Evolutionary conservation across 192 early-diverging fungal genomes (phyloP).

Genomic region (Spizellomyces sp.): DNA sequence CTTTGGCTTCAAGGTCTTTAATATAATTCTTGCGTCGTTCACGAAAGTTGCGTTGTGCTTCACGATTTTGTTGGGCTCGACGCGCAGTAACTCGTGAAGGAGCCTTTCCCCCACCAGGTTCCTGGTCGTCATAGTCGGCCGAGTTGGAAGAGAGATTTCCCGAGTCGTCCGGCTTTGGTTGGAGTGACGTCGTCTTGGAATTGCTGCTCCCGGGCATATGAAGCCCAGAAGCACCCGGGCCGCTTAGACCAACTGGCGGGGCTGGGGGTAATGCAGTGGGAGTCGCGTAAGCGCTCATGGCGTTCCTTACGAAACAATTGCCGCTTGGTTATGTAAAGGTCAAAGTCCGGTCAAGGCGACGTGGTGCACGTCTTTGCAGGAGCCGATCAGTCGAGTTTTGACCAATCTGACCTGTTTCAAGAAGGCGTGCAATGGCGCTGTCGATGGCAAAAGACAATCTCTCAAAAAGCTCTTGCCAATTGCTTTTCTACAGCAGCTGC

Average conservation of each 20-base stretch:
- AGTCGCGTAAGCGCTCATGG: constrained; percentile 17
- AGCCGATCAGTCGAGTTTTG: too few relatives aligned
- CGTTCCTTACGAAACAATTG: background rate
- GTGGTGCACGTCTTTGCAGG: too few relatives aligned
- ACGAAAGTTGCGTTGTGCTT: constrained; percentile 87
- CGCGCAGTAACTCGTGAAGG: constrained; percentile 26
- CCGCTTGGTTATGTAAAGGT: background rate
- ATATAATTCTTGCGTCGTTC: constrained; percentile 83
- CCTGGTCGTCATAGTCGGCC: constrained; percentile 15
- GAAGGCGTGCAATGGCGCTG: too few relatives aligned
- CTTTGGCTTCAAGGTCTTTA: constrained; percentile 74
- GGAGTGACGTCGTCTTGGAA: background rate
- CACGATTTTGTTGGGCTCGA: constrained; percentile 72
- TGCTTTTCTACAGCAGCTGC: too few relatives aligned
- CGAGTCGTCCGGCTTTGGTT: background rate
- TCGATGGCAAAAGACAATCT: too few relatives aligned
- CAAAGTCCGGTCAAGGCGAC: too few relatives aligned
- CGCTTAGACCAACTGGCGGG: background rate
- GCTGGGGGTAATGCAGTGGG: constrained; percentile 11
- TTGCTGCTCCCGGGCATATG: too few relatives aligned
- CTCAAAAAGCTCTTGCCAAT: too few relatives aligned
- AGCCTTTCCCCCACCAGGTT: constrained; percentile 12
- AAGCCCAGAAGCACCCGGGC: too few relatives aligned
- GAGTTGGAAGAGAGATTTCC: constrained; percentile 1
- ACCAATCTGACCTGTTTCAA: too few relatives aligned